phyloP scores from a whole-genome alignment of 192 early-diverging fungal genomes.

The Spizellomyces sp. region DNA sequence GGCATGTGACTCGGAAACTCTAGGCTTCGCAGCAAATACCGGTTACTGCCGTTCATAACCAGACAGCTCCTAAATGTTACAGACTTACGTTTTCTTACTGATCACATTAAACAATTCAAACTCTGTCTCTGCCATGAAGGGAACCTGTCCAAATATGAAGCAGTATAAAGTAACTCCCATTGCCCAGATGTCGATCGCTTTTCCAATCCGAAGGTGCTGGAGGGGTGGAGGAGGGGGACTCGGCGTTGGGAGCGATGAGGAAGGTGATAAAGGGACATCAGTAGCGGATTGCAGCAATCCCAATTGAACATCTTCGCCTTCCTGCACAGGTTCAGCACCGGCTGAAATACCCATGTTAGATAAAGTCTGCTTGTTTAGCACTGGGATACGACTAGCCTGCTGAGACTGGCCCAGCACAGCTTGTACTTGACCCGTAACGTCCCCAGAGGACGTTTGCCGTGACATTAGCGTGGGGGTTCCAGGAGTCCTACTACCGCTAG shows the following conservation, averaged over 20 bases:
- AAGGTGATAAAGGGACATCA: background rate
- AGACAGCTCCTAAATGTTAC: conserved; percentile 27
- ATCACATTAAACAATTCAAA: conserved; percentile 96
- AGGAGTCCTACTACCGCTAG: background rate
- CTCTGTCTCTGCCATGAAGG: conserved; percentile 92
- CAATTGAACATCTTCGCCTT: background rate
- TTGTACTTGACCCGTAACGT: background rate
- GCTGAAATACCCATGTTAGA: background rate
- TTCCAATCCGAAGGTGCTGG: conserved; percentile 42
- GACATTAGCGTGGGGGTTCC: background rate
- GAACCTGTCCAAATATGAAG: conserved; percentile 86
- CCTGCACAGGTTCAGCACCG: background rate
- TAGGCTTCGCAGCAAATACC: conserved; percentile 28
- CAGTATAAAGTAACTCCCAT: conserved; percentile 96
- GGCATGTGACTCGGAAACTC: conserved; percentile 50
- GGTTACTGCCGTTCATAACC: background rate
- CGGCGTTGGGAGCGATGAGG: background rate
- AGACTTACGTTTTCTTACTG: conserved; percentile 66
- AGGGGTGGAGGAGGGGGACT: background rate
- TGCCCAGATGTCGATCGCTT: conserved; percentile 97
- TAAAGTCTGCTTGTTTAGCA: too few relatives aligned
- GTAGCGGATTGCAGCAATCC: background rate
- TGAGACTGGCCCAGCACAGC: background rate
- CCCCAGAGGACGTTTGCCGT: background rate
- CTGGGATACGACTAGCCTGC: background rate